Evolutionary conservation across 1,284 basidiomycete genomes (phyloP), one percentile per base, ranked within the genome.

Genomic region (Marasmius sp.): DNA sequence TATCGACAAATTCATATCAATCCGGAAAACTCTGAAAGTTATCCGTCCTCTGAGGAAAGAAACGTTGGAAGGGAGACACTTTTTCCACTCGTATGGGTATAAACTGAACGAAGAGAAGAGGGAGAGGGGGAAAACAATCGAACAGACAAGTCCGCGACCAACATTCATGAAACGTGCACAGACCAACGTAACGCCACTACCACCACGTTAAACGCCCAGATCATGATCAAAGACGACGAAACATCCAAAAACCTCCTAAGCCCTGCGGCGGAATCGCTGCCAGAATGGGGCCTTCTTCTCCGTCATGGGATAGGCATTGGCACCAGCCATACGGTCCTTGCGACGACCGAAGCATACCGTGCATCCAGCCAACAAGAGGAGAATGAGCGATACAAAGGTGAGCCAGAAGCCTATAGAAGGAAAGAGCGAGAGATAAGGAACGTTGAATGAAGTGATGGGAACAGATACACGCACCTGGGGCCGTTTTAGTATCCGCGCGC

Each of bases 281-380:
- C 54, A 59, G 60, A 62, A 62, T 11, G 61, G 61, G n/a, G 20
- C 45, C 52, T 60, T 66, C 16, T 51, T 61, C 3, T 63, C 59
- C 12, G 54, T 41, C 61, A 62, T 62, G 3, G 78, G 73, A 54
- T 75, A 71, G 9, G 74, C 63, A 0, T 73, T 76, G 14, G 79
- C 79, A 18, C 72, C 72, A 0, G 78, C 65, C 75, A 81, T 77
- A 61, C 84, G 77, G 58, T 79, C 74, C 61, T 75, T 79, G 59
- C 87, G 80, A 39, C 88, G 84, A 10, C 88, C 87, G 68, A 90
- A 83, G 77, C 85, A 89, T 36, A 90, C 85, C 1, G 86, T 87
- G 78, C 82, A 84, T 48, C 86, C 87, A 11, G 83, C 86, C 60
- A 91, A 69, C 51, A 85, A 74, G 20, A 88, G 81, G 2, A 91